Evolutionary conservation across 78 protist species (phyloP), one percentile per base, ranked within the genome.

Genomic region (Pigoraptor vietnamica): DNA sequence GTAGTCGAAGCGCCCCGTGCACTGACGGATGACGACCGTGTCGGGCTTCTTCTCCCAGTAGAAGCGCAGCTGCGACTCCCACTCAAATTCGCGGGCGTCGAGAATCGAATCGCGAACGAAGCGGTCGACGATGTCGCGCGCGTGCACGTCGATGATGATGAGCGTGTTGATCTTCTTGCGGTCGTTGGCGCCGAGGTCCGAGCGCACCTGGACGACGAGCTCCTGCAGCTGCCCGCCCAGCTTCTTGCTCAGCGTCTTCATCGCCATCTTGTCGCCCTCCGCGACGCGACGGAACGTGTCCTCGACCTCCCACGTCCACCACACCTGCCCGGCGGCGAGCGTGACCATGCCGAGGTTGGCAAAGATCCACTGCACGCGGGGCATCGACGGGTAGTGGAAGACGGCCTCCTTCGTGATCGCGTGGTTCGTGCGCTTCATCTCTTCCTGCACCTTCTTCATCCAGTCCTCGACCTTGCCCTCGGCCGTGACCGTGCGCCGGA

Each of bases 291-390:
- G 39, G 95, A 98, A 98, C 56, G 86, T 95, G 40, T 97, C 97
- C 40, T 96, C 97, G 21, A 96, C 95, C 87, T 96, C 95, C 94
- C 93, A 97, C 25, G 99, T 98, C 98, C 98, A 98, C 98, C 98
- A 98, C 36, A 98, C 94, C 90, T 98, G 97, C 36, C 94, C 81
- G 29, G 95, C 98, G 1, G 91, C 91, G 67, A 92, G 90, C 24
- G 39, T 37, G 81, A 79, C 83, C 98, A 96, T 96, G 39, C 97
- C 98, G 2, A 89, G 92, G 36, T 38, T 84, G n/a, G 1, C 2
- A n/a, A 33, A 14, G 24, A 96, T 67, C 98, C 98, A 98, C 89
- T 86, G 90, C 37, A 89, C 29, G 21, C 97, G 92, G 23, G n/a
- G 37, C 14, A 40, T 39, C 38, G 81, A 84, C 2, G 97, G 94